A percentile compares a stretch with the other conserved stretches of the same genome.
These are phyloP conservation scores for Colletotrichum eremochloae DNA, from an alignment of 2,329 filamentous ascomycete species.

Conservation along the genomic window DNA sequence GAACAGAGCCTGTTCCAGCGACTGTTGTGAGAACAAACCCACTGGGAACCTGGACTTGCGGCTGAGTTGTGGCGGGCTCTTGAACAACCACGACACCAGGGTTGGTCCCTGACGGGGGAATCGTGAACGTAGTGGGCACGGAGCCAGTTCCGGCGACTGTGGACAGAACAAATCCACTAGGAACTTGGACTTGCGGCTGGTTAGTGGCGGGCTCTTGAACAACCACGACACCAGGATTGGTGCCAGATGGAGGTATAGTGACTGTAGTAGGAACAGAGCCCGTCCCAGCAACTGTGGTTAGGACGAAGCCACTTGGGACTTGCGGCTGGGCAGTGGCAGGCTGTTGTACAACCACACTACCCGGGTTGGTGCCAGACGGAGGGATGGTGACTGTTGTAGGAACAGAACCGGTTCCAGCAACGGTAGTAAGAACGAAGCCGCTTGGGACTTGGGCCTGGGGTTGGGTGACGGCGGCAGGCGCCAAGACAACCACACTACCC, in stretches of 20 bases:
- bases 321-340: background rate
- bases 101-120: conserved; percentile 13
- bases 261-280: background rate
- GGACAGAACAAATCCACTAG: background rate
- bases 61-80: background rate
- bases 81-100: conserved; percentile 11
- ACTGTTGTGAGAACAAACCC: conserved; percentile 1
- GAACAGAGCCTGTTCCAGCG: background rate
- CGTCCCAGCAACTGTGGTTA: background rate
- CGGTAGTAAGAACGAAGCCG: background rate
- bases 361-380: background rate
- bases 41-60: background rate
- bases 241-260: conserved; percentile 12
- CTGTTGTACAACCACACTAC: background rate
- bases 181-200: background rate
- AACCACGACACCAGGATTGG: conserved; percentile 7
- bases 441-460: background rate
- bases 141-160: background rate
- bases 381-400: background rate
- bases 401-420: background rate
- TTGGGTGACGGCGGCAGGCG: background rate
- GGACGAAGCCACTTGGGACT: conserved; percentile 3
- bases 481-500: background rate
- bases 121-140: background rate
- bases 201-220: background rate